Percentiles rank a stretch among this genome's conserved stretches.
Conservation (phyloP, 176 grass and related monocot genomes). For the Eragrostis nindensis region DNA sequence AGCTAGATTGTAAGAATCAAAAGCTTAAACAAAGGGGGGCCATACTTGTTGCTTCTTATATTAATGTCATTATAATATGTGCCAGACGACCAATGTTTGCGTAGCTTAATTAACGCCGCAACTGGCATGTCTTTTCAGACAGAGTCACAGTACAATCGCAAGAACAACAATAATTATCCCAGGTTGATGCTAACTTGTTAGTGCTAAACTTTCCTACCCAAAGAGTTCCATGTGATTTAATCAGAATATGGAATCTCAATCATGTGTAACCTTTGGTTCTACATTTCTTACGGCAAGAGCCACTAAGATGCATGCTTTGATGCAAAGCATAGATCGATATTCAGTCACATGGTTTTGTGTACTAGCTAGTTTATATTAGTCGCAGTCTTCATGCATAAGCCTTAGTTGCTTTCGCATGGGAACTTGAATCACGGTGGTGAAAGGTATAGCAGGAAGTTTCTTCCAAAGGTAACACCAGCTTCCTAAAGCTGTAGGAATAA, state of each 20-base stretch:
- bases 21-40: too few relatives aligned
- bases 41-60: too few relatives aligned
- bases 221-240: conserved; percentile 24
- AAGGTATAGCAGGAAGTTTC: conserved; percentile 41
- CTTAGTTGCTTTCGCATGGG: conserved; percentile 24
- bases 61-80: too few relatives aligned
- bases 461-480: conserved; percentile 33
- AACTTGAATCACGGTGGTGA: conserved; percentile 25
- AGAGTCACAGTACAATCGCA: not conserved
- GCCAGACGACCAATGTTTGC: too few relatives aligned
- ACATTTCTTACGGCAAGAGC: conserved; percentile 33
- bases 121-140: conserved; percentile 36
- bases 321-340: conserved; percentile 27
- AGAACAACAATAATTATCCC: conserved; percentile 35
- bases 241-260: conserved; percentile 33
- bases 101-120: too few relatives aligned
- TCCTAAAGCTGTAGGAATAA: conserved; percentile 39
- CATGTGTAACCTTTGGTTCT: conserved; percentile 8
- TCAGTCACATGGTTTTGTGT: conserved; percentile 42
- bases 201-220: conserved; percentile 30
- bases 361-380: not conserved
- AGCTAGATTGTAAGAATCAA: too few relatives aligned
- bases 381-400: conserved; percentile 24
- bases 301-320: conserved; percentile 45
- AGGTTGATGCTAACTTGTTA: conserved; percentile 50